Conservation (phyloP, 306 rosid species). For the Hippophae rhamnoides region DNA sequence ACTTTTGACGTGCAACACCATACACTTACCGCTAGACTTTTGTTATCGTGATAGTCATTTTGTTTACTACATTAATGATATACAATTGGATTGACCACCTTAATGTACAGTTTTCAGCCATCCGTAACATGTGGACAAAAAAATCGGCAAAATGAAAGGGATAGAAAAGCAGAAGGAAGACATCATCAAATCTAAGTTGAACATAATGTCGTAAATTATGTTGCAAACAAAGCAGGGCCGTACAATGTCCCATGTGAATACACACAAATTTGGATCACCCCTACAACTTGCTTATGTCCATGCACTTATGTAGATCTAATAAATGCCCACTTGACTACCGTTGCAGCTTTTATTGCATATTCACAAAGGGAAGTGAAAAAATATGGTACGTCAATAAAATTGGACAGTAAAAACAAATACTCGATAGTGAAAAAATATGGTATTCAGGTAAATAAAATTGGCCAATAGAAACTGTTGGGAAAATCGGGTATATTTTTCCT, state of each 20-base stretch:
- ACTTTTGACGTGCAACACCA: too few species aligned
- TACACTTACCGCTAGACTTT: too few species aligned
- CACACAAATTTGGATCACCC: neutral
- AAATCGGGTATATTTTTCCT: too few species aligned
- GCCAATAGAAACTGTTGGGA: neutral
- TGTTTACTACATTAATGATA: too few species aligned
- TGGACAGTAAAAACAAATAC: too few species aligned
- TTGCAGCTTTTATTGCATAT: neutral
- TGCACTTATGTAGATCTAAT: neutral
- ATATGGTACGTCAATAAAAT: too few species aligned
- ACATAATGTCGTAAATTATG: conserved; percentile 9
- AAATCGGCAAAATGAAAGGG: neutral
- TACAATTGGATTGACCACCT: neutral
- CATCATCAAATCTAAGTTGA: conserved; percentile 18
- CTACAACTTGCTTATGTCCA: neutral
- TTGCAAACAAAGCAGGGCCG: conserved; percentile 10
- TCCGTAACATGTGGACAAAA: neutral
- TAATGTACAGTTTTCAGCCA: neutral
- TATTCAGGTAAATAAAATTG: too few species aligned
- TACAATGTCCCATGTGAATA: conserved; percentile 22
- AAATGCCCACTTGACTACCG: conserved; percentile 7
- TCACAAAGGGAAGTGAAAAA: too few species aligned
- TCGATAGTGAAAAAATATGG: too few species aligned
- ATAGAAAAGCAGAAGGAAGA: neutral
- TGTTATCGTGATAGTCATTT: too few species aligned